phyloP scores from a whole-genome alignment of 1,139 yeast species.

The Pichia sp. region DNA sequence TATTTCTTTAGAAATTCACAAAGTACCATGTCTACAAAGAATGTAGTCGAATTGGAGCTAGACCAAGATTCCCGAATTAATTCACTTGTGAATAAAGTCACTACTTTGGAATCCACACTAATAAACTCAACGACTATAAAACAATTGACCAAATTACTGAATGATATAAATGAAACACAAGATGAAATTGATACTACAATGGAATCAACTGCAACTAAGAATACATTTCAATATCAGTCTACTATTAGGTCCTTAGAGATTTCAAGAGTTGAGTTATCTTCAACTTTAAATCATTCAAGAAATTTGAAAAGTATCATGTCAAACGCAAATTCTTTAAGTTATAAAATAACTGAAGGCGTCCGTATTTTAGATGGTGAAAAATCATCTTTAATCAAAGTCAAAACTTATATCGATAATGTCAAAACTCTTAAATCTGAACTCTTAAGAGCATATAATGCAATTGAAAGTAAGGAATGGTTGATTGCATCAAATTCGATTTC shows the following conservation, averaged over 20 bases:
- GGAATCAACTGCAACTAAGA: slow-evolving; percentile 16
- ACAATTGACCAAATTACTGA: slow-evolving; percentile 19
- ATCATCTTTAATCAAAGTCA: slow-evolving; percentile 56
- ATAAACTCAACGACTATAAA: slow-evolving; percentile 17
- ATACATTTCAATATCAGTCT: slow-evolving; percentile 22
- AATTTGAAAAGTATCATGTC: slow-evolving; percentile 47
- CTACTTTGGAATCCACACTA: slow-evolving; percentile 6
- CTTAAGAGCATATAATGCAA: slow-evolving; percentile 60
- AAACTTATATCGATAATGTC: slow-evolving; percentile 58
- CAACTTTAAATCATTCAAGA: slow-evolving; percentile 34
- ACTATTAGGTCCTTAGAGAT: slow-evolving; percentile 25
- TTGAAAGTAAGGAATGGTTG: slow-evolving; percentile 64
- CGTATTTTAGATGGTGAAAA: slow-evolving; percentile 67
- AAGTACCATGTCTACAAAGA: not conserved
- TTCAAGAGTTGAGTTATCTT: slow-evolving; percentile 39
- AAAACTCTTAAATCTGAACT: slow-evolving; percentile 58
- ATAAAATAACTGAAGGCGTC: slow-evolving; percentile 61
- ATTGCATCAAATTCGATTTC: slow-evolving; percentile 61
- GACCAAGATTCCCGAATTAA: slow-evolving; percentile 1
- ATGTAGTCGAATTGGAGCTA: not conserved
- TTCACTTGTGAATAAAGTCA: not conserved
- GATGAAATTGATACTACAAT: slow-evolving; percentile 21
- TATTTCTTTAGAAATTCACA: not conserved
- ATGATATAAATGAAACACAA: slow-evolving; percentile 21
- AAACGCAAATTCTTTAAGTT: slow-evolving; percentile 60